Conservation (phyloP, 202 grass and related monocot species). For the Cymbopogon flexuosus region DNA sequence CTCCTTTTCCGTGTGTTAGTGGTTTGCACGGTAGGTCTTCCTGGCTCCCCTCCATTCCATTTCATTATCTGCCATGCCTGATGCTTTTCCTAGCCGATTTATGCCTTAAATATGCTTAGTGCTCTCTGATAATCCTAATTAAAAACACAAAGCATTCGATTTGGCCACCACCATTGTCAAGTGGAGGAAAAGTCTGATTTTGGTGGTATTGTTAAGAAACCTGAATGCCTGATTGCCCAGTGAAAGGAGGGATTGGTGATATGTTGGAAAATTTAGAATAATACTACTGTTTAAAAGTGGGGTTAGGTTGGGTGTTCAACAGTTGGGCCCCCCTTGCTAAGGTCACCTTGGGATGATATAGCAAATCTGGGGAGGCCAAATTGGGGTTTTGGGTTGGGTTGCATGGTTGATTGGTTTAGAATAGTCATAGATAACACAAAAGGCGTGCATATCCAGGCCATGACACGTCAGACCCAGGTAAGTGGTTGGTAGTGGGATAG, state of each 20-base stretch:
- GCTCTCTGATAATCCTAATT: constrained; percentile 49
- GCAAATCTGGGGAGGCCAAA: constrained; percentile 46
- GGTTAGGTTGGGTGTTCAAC: constrained; percentile 37
- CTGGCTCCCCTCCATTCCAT: constrained; percentile 24
- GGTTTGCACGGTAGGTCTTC: constrained; percentile 42
- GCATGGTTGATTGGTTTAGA: constrained; percentile 40
- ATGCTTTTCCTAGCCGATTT: constrained; percentile 33
- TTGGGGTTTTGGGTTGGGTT: constrained; percentile 7
- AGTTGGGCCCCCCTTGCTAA: constrained; percentile 30
- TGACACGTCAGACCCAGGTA: constrained; percentile 56
- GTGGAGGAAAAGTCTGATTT: constrained; percentile 51
- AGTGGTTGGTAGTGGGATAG: constrained; percentile 66
- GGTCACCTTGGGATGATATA: constrained; percentile 25
- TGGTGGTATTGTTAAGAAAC: constrained; percentile 50
- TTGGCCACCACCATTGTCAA: constrained; percentile 51
- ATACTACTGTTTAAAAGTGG: constrained; percentile 28
- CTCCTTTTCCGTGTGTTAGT: constrained; percentile 28
- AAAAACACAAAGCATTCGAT: constrained; percentile 39
- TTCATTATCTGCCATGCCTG: constrained; percentile 32
- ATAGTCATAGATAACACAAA: constrained; percentile 33
- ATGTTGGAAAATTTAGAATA: constrained; percentile 31
- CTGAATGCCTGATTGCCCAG: constrained; percentile 43
- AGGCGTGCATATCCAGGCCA: constrained; percentile 45
- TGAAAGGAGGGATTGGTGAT: constrained; percentile 39
- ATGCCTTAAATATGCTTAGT: constrained; percentile 49